Evolutionary conservation across 2,329 filamentous ascomycete species (phyloP), one percentile per base, ranked within the genome.

Genomic region (Aspergillus sp.): DNA sequence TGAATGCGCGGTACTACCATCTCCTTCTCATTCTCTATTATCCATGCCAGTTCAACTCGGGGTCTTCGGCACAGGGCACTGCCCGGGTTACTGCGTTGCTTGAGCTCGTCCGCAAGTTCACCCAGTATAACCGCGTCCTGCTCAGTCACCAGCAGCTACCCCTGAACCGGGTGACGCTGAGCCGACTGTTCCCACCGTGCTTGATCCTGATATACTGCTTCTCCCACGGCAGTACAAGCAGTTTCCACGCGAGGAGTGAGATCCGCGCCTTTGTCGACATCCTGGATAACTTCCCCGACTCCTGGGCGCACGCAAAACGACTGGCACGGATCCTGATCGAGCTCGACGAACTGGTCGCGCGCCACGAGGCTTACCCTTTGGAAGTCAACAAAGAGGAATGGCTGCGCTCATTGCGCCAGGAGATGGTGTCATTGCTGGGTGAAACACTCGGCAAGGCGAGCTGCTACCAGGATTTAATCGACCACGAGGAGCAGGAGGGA

Each of bases 1-100:
- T 56, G 15, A 56, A 56, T 44, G 54, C 54, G 24, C 47, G 54
- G n/a, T 56, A 56, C 15, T 56, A 56, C 27, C 54, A 56, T 23
- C 39, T 56, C 2, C 24, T 56, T 37, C 40, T 56, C 24, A 8
- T 56, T 23, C 48, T 56, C 4, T 45, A 56, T 11, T 56, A 56
- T 11, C 54, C 54, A 12, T 47, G 45, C 45, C 45, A 47, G 45
- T 47, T 47, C 4, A 47, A 47, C n/a, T 21, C 45, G 6, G 23
- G 27, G 1, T 31, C 27, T 31, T 31, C 9, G 9, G 27, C 27
- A 0, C 27, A 31, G 9, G 27, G 45, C 15, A 33, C 45, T 15
- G 45, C 24, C 1, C 45, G 45, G 15, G 45, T 33, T 4, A 47
- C 21, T 17, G 23, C 23, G 24, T 14, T 47, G 45, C 14, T 47